Evolutionary conservation across 805 yeast species (phyloP).

Genomic region (Limtongia smithiae): DNA sequence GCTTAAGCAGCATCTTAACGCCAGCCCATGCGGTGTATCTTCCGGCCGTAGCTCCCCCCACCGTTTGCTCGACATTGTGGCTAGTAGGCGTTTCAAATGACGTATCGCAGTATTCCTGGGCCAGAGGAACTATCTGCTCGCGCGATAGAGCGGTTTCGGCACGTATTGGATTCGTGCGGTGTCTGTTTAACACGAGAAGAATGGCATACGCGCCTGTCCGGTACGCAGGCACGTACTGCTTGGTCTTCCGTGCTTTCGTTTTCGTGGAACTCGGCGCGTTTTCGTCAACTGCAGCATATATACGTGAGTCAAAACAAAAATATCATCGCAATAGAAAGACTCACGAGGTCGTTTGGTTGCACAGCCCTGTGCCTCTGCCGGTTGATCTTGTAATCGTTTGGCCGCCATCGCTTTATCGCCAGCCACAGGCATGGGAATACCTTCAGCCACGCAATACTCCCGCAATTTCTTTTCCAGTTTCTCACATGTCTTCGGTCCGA

Average conservation of each 20-base stretch:
- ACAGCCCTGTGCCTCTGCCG: too few relatives aligned
- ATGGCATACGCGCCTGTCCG: conserved; percentile 86
- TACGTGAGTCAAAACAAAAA: too few relatives aligned
- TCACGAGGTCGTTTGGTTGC: too few relatives aligned
- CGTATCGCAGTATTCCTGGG: conserved; percentile 36
- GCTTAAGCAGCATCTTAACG: conserved; percentile 52
- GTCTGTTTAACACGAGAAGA: conserved; percentile 52
- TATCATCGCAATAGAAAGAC: too few relatives aligned
- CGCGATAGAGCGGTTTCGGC: conserved; percentile 57
- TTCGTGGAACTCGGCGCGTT: background rate
- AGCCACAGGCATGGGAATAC: conserved; percentile 44
- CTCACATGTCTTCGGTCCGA: conserved; percentile 68
- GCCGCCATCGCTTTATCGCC: background rate
- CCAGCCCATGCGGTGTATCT: conserved; percentile 75
- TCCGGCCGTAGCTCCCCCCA: conserved; percentile 36
- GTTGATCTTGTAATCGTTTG: too few relatives aligned
- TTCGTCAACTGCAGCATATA: conserved; percentile 28
- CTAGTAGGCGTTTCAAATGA: conserved; percentile 24
- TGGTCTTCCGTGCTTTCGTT: conserved; percentile 30
- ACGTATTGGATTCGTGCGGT: conserved; percentile 18
- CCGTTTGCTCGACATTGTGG: conserved; percentile 3
- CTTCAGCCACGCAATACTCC: conserved; percentile 56
- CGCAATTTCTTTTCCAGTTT: conserved; percentile 47
- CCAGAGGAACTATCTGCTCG: conserved; percentile 54
- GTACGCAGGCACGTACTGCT: conserved; percentile 63